phyloP scores from a whole-genome alignment of 352 stramenopile genomes.

The Globisporangium emineosum region DNA sequence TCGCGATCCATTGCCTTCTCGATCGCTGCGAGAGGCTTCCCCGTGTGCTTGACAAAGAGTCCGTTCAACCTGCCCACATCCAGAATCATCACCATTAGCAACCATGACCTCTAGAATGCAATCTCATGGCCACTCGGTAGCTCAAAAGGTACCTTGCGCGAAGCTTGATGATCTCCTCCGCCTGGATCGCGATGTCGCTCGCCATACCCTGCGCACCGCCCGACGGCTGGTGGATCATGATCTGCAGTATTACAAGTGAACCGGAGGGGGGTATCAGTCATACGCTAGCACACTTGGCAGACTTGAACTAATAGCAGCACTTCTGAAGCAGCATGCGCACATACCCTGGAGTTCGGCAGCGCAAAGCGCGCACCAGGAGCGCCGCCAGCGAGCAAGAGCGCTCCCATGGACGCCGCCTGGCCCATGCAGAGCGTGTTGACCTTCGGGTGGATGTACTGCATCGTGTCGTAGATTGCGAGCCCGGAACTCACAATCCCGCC shows the following conservation, averaged over 20 bases:
- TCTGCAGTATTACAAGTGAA: conserved; percentile 29
- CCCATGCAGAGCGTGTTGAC: conserved; percentile 98
- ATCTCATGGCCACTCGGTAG: no score
- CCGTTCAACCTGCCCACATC: conserved; percentile 54
- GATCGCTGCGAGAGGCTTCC: conserved; percentile 71
- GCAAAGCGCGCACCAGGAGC: conserved; percentile 87
- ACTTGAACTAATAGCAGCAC: background rate
- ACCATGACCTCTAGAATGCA: no score
- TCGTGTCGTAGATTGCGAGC: conserved; percentile 98
- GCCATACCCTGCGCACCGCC: conserved; percentile 97
- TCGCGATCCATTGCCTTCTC: conserved; percentile 87
- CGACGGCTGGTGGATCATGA: conserved; percentile 98
- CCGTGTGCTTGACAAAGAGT: conserved; percentile 69
- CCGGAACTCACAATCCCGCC: conserved; percentile 96
- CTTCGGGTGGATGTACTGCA: conserved; percentile 97
- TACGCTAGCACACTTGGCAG: conserved; percentile 1
- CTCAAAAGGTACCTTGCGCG: conserved; percentile 42
- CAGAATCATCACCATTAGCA: conserved; percentile 13
- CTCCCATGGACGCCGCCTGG: conserved; percentile 95
- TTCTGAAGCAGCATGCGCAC: conserved; percentile 8
- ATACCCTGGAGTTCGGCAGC: conserved; percentile 91
- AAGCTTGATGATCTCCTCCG: conserved; percentile 97
- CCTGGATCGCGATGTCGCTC: conserved; percentile 98
- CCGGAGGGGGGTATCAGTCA: background rate
- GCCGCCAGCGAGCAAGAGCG: conserved; percentile 93